Percentiles rank a stretch among this genome's conserved stretches.
These are phyloP conservation scores for Otatea glauca DNA, from an alignment of 176 grass and related monocot species.

Conservation along the genomic window DNA sequence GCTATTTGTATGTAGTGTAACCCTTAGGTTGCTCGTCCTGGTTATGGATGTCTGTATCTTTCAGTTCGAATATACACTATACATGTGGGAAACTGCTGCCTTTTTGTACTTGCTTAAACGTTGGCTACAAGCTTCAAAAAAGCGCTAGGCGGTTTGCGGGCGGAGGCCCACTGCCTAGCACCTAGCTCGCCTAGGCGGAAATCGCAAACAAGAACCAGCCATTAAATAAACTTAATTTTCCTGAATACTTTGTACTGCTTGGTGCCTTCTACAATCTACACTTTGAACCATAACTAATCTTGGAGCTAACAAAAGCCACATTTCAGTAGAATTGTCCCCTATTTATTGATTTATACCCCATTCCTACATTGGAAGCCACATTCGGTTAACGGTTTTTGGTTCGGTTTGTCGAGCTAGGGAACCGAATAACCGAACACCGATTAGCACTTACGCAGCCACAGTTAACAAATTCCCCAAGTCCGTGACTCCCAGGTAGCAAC, in stretches of 20 bases:
- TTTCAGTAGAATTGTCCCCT: slow-evolving; percentile 11
- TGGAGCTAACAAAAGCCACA: neutral
- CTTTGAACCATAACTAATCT: neutral
- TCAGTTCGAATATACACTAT: neutral
- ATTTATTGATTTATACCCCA: neutral
- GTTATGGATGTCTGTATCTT: neutral
- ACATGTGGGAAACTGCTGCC: neutral
- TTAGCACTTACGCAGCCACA: too few species aligned
- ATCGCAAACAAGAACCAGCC: neutral
- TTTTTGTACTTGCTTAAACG: neutral
- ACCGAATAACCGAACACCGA: too few species aligned
- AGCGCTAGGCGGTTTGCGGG: too few species aligned
- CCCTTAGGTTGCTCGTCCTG: neutral
- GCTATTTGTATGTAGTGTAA: neutral
- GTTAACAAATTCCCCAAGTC: too few species aligned
- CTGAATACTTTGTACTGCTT: neutral
- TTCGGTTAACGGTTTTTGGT: too few species aligned
- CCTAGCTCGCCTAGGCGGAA: too few species aligned
- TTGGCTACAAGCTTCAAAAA: too few species aligned
- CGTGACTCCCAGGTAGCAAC: too few species aligned
- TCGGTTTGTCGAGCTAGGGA: too few species aligned
- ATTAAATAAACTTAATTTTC: too few species aligned
- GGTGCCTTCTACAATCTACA: neutral
- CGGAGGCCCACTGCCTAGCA: too few species aligned
- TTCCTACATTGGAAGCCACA: neutral